Evolutionary conservation across 805 yeast genomes (phyloP).

Genomic region (Saccharomycopsis guyanensis): DNA sequence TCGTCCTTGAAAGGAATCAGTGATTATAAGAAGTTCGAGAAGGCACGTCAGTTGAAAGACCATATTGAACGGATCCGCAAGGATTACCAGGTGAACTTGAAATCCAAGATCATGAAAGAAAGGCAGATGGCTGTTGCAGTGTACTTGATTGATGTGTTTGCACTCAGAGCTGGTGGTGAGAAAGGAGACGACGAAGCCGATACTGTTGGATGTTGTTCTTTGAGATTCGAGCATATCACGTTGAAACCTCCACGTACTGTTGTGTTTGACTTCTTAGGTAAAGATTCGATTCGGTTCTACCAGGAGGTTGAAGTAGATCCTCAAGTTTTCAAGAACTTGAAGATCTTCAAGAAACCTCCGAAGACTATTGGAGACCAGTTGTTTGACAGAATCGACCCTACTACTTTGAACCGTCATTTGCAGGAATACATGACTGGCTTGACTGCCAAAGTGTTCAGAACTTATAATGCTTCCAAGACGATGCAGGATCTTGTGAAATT

Average conservation of each 20-base stretch:
- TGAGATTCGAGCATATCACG: conserved; percentile 83
- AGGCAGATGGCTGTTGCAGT: conserved; percentile 93
- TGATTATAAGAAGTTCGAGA: conserved; percentile 87
- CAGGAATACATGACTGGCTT: conserved; percentile 88
- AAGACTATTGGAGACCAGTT: conserved; percentile 88
- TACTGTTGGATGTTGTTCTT: conserved; percentile 95
- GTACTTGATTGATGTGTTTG: conserved; percentile 84
- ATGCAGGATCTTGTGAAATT: conserved; percentile 92
- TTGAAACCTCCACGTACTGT: conserved; percentile 81
- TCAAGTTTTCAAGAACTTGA: conserved; percentile 86
- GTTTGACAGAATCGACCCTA: conserved; percentile 84
- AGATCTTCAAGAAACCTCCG: conserved; percentile 81
- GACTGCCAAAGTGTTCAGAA: conserved; percentile 96
- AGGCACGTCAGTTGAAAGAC: conserved; percentile 75
- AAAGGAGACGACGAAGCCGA: conserved; percentile 97
- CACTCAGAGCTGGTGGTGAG: conserved; percentile 97
- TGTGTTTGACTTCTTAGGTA: conserved; percentile 88
- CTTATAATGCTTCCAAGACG: conserved; percentile 91
- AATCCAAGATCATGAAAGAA: conserved; percentile 69
- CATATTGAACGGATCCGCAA: conserved; percentile 66
- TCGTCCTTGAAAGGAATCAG: conserved; percentile 88
- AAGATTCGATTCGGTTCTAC: conserved; percentile 84
- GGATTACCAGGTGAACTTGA: conserved; percentile 65
- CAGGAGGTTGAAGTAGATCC: conserved; percentile 88
- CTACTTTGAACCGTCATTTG: conserved; percentile 73